Percentiles rank a stretch among this genome's conserved stretches.
Evolutionary conservation across 75 land plant species (phyloP).

Genomic region (Selaginella moellendorffii): DNA sequence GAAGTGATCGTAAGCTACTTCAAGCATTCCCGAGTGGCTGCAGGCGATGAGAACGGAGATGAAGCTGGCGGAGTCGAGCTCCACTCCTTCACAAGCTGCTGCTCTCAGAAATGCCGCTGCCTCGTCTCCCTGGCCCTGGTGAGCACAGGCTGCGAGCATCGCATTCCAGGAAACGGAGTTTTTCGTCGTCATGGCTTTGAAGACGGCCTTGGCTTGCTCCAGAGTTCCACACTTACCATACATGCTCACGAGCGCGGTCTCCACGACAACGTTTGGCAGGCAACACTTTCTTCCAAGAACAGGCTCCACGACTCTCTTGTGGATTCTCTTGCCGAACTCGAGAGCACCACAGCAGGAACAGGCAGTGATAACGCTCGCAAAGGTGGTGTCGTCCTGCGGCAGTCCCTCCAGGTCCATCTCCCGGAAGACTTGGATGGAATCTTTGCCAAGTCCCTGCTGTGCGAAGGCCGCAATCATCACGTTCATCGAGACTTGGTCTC

Average conservation of each 20-base stretch:
- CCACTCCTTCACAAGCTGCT: too few relatives aligned
- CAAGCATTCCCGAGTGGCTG: slow-evolving; percentile 17
- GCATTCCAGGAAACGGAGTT: slow-evolving; percentile 36
- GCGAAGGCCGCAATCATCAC: slow-evolving; percentile 52
- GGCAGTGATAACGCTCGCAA: too few relatives aligned
- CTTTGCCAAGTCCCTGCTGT: slow-evolving; percentile 32
- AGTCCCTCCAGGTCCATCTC: slow-evolving; percentile 30
- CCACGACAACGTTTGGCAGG: slow-evolving; percentile 33
- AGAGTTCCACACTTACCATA: slow-evolving; percentile 31
- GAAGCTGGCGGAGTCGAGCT: too few relatives aligned
- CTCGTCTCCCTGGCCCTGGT: slow-evolving; percentile 12
- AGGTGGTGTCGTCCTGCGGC: too few relatives aligned
- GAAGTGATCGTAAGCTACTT: slow-evolving; percentile 14
- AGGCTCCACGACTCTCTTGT: slow-evolving; percentile 22
- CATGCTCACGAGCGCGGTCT: too few relatives aligned
- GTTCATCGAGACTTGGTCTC: slow-evolving; percentile 42
- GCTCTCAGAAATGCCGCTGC: too few relatives aligned
- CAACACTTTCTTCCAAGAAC: slow-evolving; percentile 21
- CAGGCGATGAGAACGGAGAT: too few relatives aligned
- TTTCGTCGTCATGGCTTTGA: slow-evolving; percentile 12
- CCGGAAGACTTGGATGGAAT: slow-evolving; percentile 28
- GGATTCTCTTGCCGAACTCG: slow-evolving; percentile 17
- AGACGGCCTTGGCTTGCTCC: slow-evolving; percentile 18
- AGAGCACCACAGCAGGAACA: too few relatives aligned
- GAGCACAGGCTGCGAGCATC: slow-evolving; percentile 30